Base-by-base conservation (phyloP, 1,139 yeast species). In the Debaryomycetaceae sp. region DNA sequence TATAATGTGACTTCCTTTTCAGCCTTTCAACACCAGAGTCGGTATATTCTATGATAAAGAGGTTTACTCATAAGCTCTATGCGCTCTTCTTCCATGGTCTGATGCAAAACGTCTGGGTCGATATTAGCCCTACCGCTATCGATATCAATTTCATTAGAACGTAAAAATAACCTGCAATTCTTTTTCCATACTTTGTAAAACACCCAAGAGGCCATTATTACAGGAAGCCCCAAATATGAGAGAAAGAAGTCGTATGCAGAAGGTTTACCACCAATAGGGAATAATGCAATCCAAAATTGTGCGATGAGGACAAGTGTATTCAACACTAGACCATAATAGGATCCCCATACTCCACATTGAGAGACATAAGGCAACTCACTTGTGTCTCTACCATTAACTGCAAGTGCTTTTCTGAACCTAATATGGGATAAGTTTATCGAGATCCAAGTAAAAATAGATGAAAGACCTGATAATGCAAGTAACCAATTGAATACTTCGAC, bases 61-160 rank as follows among this genome's bases (percentile, higher is more conserved):
- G 73, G 69, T 42, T 57, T 61, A 33, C 58, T 42, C 9, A 62
- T 65, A 36, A 63, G 51, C 39, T 54, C 49, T 9, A 66, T 71
- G 48, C 51, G 59, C 48, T 69, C 72, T 52, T 70, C 75, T 30
- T 67, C 67, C 37, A 62, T 56, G 47, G 70, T 75, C 43, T 63
- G 65, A 50, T 66, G 67, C 46, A 70, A 59, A 6, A 67, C 65
- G 42, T 70, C 74, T 43, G 67, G 45, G 49, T 70, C 75, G 35
- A 65, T 56, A 41, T 69, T 73, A 43, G 70, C 56, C 52, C 75
- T 59, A 26, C 75, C 75, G 5, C 70, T 57, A 41, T 68, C 75
- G 36, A 70, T 55, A 42, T 70, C 75, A 36, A 70, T 63, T 37
- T 66, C 70, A 17, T 56, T 55, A 19, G 63, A 59, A 5, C 55